phyloP scores from a whole-genome alignment of 768 basidiomycete genomes.

The Lanmaoa pseudosensibilis region DNA sequence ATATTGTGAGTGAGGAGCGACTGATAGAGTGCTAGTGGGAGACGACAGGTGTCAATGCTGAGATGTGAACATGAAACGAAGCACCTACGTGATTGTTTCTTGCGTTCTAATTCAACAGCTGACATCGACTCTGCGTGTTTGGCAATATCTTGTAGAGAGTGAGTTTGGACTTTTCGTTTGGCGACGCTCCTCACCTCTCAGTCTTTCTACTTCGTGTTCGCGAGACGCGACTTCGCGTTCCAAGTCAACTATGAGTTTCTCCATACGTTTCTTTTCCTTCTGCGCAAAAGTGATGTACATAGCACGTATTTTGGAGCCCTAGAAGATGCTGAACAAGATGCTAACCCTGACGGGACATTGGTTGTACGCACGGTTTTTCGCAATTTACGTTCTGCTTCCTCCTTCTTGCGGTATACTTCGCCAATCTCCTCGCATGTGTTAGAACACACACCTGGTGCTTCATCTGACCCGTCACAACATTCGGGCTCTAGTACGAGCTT shows the following conservation, averaged over 20 bases:
- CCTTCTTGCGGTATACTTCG: conserved; percentile 60
- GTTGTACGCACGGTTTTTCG: conserved; percentile 65
- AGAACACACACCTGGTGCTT: conserved; percentile 74
- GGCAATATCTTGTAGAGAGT: conserved; percentile 59
- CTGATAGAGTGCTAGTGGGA: conserved; percentile 69
- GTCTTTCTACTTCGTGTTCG: conserved; percentile 70
- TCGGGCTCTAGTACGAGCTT: conserved; percentile 60
- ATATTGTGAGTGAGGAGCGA: conserved; percentile 70
- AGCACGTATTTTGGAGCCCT: conserved; percentile 91
- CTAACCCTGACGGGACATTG: not conserved
- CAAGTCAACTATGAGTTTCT: conserved; percentile 56
- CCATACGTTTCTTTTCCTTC: conserved; percentile 85
- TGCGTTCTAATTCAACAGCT: conserved; percentile 77
- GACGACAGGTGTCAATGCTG: not conserved
- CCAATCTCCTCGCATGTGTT: conserved; percentile 80
- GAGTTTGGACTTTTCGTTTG: not conserved
- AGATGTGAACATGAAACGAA: not conserved
- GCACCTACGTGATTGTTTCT: conserved; percentile 80
- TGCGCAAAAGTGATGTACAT: conserved; percentile 85
- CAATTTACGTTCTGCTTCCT: conserved; percentile 74
- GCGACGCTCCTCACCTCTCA: conserved; percentile 54
- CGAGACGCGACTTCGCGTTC: conserved; percentile 57
- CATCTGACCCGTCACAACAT: conserved; percentile 97
- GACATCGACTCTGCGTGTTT: conserved; percentile 77
- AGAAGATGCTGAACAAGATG: not conserved